Evolutionary conservation across 352 stramenopile species (phyloP).

Genomic region (Pythium rishiriense): DNA sequence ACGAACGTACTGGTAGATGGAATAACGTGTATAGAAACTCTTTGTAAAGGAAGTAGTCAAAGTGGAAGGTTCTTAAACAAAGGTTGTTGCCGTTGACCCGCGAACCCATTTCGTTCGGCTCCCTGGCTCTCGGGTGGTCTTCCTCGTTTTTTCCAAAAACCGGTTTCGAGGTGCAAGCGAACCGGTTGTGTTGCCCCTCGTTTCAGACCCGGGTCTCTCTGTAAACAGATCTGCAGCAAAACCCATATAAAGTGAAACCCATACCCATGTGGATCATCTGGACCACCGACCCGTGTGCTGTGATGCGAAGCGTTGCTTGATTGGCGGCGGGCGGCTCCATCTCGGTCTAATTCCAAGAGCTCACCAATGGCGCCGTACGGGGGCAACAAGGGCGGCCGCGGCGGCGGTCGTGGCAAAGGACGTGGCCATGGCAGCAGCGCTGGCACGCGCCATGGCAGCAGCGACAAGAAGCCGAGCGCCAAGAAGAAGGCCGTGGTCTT

Average conservation of each 20-base stretch:
- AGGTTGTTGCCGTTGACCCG: constrained; percentile 26
- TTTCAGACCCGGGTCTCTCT: background rate
- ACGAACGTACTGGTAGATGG: constrained; percentile 1
- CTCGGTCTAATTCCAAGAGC: background rate
- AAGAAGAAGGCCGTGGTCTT: constrained; percentile 21
- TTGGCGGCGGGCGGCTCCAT: constrained; percentile 6
- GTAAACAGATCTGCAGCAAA: background rate
- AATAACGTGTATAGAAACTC: background rate
- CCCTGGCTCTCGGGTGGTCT: background rate
- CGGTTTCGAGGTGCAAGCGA: background rate
- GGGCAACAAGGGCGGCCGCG: constrained; percentile 19
- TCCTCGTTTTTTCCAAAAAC: background rate
- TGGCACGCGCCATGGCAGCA: too few relatives aligned
- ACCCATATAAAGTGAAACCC: background rate
- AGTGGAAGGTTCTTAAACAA: background rate
- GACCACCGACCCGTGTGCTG: background rate
- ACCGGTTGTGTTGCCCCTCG: too few relatives aligned
- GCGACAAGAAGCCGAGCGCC: constrained; percentile 16
- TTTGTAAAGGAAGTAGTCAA: background rate
- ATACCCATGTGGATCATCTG: background rate
- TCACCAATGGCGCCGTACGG: constrained; percentile 5
- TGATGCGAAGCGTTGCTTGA: constrained; percentile 16
- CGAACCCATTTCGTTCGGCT: constrained; percentile 25
- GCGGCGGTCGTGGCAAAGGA: background rate
- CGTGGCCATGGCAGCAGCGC: background rate